Percentiles rank a stretch among this genome's conserved stretches.
These are phyloP conservation scores for Bolboschoenoplectus hybrid DNA, from an alignment of 202 grass and related monocot species.

Conservation along the genomic window DNA sequence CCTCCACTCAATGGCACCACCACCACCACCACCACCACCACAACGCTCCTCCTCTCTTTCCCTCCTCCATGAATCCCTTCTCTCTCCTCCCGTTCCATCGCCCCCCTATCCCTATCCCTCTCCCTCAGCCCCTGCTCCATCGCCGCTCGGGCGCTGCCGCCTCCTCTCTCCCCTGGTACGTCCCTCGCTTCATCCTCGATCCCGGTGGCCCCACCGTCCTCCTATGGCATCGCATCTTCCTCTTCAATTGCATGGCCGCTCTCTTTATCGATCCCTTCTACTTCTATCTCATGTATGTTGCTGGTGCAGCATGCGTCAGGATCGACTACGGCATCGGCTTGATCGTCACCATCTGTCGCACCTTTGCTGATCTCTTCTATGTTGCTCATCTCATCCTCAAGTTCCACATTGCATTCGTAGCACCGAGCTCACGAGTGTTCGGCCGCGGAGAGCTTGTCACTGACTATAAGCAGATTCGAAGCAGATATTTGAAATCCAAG, in stretches of 20 bases:
- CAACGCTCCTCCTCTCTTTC: neutral
- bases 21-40: neutral
- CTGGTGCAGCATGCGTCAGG: constrained; percentile 48
- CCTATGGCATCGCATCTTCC: constrained; percentile 78
- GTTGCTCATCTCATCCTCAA: constrained; percentile 79
- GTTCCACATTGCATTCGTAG: constrained; percentile 83
- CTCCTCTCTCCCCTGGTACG: constrained; percentile 55
- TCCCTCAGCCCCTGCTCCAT: constrained; percentile 48
- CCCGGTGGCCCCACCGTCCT: constrained; percentile 76
- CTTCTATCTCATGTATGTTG: constrained; percentile 83
- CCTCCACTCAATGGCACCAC: constrained; percentile 22
- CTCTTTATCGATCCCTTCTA: constrained; percentile 88
- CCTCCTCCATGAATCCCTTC: constrained; percentile 53
- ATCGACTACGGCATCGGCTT: constrained; percentile 64
- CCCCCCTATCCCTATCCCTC: constrained; percentile 51
- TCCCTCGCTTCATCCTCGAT: constrained; percentile 78
- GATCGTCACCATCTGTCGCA: constrained; percentile 60
- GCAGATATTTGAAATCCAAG: constrained; percentile 71
- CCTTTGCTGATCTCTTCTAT: constrained; percentile 81
- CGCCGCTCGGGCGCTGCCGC: neutral
- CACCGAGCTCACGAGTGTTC: constrained; percentile 75
- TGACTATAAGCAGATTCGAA: constrained; percentile 78
- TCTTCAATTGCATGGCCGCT: constrained; percentile 69
- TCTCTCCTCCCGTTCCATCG: constrained; percentile 52
- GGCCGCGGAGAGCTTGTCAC: constrained; percentile 80